Evolutionary conservation across 2,329 filamentous ascomycete species (phyloP).

Genomic region (Diaporthe sp.): DNA sequence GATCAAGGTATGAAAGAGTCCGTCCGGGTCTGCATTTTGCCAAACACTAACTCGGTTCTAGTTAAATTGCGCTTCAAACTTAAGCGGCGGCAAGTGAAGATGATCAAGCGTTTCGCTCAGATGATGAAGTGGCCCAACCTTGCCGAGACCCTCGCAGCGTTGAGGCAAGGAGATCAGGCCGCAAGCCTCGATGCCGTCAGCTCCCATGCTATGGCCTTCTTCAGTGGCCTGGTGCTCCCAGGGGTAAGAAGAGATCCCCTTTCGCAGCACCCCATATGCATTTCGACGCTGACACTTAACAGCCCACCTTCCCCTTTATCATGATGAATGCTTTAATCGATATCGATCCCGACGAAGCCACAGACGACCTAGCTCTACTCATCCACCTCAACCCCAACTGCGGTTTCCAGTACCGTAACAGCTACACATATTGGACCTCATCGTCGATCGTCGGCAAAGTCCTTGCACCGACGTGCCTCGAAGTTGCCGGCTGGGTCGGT

Average conservation of each 20-base stretch:
- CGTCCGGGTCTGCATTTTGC: background rate
- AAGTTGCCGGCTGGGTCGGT: conserved; percentile 80
- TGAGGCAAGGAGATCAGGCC: conserved; percentile 71
- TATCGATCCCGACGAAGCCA: conserved; percentile 76
- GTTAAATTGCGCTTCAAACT: conserved; percentile 74
- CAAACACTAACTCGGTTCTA: conserved; percentile 34
- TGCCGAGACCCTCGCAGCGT: conserved; percentile 70
- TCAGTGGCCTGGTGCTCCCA: conserved; percentile 79
- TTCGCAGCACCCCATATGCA: background rate
- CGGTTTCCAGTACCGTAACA: conserved; percentile 81
- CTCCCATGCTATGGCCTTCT: conserved; percentile 82
- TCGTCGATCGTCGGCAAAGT: conserved; percentile 82
- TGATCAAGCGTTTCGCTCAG: conserved; percentile 76
- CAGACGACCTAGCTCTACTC: conserved; percentile 74
- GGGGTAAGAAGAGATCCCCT: conserved; percentile 64
- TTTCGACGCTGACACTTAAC: conserved; percentile 4
- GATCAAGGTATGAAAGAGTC: conserved; percentile 58
- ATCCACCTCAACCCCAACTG: conserved; percentile 77
- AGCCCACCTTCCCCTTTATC: conserved; percentile 77
- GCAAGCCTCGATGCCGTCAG: conserved; percentile 70
- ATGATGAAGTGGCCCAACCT: conserved; percentile 85
- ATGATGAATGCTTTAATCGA: conserved; percentile 85
- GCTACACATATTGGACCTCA: conserved; percentile 82
- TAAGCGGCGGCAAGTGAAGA: conserved; percentile 76
- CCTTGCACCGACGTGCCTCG: conserved; percentile 77